Conservation (phyloP, 176 grass and related monocot species). For the Ampelocalamus luodianensis region DNA sequence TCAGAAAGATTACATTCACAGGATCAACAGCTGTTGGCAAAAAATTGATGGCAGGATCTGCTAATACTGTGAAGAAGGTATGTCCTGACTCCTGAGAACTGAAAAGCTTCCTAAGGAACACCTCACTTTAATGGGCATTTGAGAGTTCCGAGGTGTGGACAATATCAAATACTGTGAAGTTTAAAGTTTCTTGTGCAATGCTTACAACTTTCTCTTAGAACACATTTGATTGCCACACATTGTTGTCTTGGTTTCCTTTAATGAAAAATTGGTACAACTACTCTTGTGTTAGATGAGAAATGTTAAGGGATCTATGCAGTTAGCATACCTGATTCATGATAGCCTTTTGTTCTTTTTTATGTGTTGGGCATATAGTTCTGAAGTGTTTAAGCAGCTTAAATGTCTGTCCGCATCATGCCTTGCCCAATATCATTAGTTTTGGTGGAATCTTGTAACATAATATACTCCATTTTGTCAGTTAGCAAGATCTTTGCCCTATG, state of each 20-base stretch:
- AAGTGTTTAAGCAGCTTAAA: slow-evolving; percentile 7
- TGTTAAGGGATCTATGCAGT: background rate
- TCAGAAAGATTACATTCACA: slow-evolving; percentile 97
- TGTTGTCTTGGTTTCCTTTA: background rate
- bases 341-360: slow-evolving; percentile 2
- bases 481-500: slow-evolving; percentile 7
- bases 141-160: background rate
- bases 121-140: background rate
- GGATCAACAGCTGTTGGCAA: slow-evolving; percentile 98
- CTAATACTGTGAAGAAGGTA: slow-evolving; percentile 96
- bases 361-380: background rate
- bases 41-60: slow-evolving; percentile 91
- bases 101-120: background rate
- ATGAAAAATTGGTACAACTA: background rate
- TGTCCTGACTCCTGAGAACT: slow-evolving; percentile 9
- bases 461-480: background rate
- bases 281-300: slow-evolving; percentile 12
- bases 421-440: slow-evolving; percentile 9
- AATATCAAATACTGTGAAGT: slow-evolving; percentile 6
- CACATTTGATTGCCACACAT: background rate
- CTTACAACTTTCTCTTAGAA: slow-evolving; percentile 6
- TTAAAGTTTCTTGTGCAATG: background rate
- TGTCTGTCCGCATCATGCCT: too few species aligned
- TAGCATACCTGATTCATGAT: slow-evolving; percentile 18
- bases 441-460: slow-evolving; percentile 3